Base-by-base conservation (phyloP, 202 grass and related monocot species). In the Miscanthus sacchariflorus region DNA sequence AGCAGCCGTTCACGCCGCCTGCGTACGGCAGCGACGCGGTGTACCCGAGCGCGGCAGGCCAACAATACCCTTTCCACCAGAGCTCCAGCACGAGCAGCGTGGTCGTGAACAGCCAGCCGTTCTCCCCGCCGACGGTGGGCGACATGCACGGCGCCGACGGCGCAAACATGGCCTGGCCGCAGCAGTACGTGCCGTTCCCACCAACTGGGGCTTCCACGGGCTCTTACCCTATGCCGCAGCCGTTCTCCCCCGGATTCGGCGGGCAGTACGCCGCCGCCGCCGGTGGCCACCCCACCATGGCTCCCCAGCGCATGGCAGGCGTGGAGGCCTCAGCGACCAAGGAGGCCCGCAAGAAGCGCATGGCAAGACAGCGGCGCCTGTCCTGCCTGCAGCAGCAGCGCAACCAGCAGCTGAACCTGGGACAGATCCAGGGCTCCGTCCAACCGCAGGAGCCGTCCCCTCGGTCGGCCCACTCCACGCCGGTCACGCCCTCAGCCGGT, bases 261-360 rank as follows among this genome's bases (percentile, higher is more conserved):
- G 83, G 66, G 13, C 90, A 94, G 84, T 95, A 85, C 72, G 4
- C 75, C 27, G 40, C 12, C 66, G 36, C 56, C 65, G 76, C 76
- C 17, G 39, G 0, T 1, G 28, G 54, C 10, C 70, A 83, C 5
- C 33, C 83, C 21, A 70, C 28, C 13, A 13, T 88, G 23, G 76
- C 15, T 39, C 33, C 91, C 27, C 88, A 70, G 46, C 82, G 76
- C 23, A 65, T 82, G 7, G 46, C 78, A 1, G 88, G 72, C 68
- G 83, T 85, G 48, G 79, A 87, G 21, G 28, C 90, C 3, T 96
- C 94, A 0, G 91, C 91, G 17, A 95, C 94, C 72, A 95, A 90
- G 85, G 96, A 99, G 67, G 96, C 96, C 12, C 70, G 94, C 21
- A 99, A 94, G 90, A 99, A 96, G 83, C 80, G 96, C 80, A 99